Evolutionary conservation across 2,329 filamentous ascomycete genomes (phyloP).

Genomic region (Cladosporium sp.): DNA sequence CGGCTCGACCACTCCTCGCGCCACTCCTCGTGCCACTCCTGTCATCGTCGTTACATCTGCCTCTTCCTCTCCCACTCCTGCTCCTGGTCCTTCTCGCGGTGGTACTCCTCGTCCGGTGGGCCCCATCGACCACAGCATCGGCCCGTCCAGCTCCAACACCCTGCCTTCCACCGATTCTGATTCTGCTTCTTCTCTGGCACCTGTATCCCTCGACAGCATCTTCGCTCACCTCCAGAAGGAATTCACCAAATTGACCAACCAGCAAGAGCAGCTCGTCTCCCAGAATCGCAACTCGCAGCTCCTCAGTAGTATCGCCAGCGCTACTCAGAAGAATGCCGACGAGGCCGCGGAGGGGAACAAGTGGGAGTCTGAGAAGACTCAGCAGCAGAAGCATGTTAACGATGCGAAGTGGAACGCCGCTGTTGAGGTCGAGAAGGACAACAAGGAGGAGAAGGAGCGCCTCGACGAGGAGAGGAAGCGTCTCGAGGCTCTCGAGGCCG

Average conservation of each 20-base stretch:
- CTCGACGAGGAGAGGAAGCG: background rate
- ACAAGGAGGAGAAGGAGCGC: background rate
- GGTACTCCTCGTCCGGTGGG: background rate
- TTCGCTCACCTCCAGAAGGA: background rate
- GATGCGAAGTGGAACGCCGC: background rate
- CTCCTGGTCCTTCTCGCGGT: background rate
- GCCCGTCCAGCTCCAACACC: background rate
- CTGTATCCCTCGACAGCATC: background rate
- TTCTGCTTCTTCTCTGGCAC: background rate
- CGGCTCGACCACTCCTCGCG: background rate
- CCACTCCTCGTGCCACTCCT: background rate
- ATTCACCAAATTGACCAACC: background rate
- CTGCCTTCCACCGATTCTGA: background rate
- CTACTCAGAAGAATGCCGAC: background rate
- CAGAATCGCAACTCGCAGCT: background rate
- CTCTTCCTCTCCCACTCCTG: background rate
- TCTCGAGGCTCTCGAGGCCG: background rate
- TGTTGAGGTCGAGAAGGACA: background rate
- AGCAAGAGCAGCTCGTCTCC: background rate
- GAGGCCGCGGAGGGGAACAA: background rate
- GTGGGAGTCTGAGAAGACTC: background rate
- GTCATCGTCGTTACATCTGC: background rate
- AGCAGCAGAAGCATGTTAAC: background rate
- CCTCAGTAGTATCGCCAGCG: too few species aligned
- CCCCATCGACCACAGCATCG: background rate